Evolutionary conservation across 2,329 filamentous ascomycete species (phyloP).

Genomic region (Ophiostoma novo-ulmi): DNA sequence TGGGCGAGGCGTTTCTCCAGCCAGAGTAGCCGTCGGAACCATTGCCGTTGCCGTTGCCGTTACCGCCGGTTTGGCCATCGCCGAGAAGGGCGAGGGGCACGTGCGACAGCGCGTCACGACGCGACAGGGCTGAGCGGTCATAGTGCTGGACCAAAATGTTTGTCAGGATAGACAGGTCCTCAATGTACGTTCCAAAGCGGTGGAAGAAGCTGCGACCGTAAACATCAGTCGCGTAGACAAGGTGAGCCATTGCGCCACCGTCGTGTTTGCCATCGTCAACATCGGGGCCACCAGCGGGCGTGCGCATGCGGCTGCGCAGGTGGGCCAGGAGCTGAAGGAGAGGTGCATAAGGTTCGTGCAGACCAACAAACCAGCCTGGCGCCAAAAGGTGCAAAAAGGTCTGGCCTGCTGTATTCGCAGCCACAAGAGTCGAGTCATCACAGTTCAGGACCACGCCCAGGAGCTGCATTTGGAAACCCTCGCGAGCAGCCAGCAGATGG

Average conservation of each 20-base stretch:
- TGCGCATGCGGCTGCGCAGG: slow-evolving; percentile 29
- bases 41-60: not conserved
- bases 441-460: slow-evolving; percentile 29
- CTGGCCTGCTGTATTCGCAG: slow-evolving; percentile 44
- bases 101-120: slow-evolving; percentile 48
- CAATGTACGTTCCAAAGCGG: slow-evolving; percentile 35
- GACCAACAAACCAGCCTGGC: slow-evolving; percentile 34
- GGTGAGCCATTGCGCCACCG: slow-evolving; percentile 21
- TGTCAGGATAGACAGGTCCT: slow-evolving; percentile 32
- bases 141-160: slow-evolving; percentile 37
- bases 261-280: slow-evolving; percentile 2
- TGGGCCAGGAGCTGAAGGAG: slow-evolving; percentile 31
- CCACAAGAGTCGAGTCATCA: slow-evolving; percentile 28
- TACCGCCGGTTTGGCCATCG: not conserved
- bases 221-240: slow-evolving; percentile 40
- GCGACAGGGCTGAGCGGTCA: slow-evolving; percentile 33
- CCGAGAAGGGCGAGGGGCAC: slow-evolving; percentile 30
- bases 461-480: slow-evolving; percentile 33
- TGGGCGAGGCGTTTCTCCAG: slow-evolving; percentile 17
- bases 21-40: not conserved
- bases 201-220: slow-evolving; percentile 54
- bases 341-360: slow-evolving; percentile 29
- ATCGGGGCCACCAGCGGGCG: not conserved
- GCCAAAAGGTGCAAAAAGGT: slow-evolving; percentile 46
- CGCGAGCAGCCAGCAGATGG: slow-evolving; percentile 43